Evolutionary conservation across 108 stramenopile species (phyloP).

Genomic region (Cyclotella atomus): DNA sequence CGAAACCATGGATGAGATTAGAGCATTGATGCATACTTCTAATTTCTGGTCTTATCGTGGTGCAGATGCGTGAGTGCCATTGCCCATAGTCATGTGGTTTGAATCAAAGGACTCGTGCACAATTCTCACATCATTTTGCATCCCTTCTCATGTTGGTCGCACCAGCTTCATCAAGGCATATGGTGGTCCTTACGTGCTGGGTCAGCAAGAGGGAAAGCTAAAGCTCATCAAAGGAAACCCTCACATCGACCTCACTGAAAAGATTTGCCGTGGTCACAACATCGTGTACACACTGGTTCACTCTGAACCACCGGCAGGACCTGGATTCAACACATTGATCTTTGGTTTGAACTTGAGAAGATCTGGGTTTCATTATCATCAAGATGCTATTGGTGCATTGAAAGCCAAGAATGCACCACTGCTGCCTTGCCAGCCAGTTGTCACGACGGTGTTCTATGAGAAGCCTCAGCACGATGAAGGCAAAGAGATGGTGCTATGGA

Average conservation of each 20-base stretch:
- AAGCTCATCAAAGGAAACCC: constrained; percentile 28
- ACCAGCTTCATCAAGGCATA: constrained; percentile 22
- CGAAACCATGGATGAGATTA: constrained; percentile 13
- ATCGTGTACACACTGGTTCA: constrained; percentile 24
- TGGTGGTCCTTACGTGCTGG: constrained; percentile 31
- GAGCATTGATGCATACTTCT: constrained; percentile 21
- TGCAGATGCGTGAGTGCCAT: constrained; percentile 13
- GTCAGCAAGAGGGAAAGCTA: constrained; percentile 28
- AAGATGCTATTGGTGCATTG: constrained; percentile 22
- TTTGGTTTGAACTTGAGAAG: constrained; percentile 30
- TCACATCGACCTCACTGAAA: constrained; percentile 26
- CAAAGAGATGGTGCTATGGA: constrained; percentile 30
- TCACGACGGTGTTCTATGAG: constrained; percentile 32
- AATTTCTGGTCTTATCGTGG: constrained; percentile 35
- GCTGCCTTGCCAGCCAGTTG: constrained; percentile 20
- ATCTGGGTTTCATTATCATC: constrained; percentile 44
- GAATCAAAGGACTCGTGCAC: too few relatives aligned
- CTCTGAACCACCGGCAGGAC: constrained; percentile 14
- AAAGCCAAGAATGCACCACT: constrained; percentile 32
- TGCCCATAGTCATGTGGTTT: neutral
- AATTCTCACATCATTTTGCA: too few relatives aligned
- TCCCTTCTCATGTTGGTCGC: neutral
- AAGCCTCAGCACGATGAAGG: constrained; percentile 14
- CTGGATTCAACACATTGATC: constrained; percentile 34
- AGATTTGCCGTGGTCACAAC: constrained; percentile 28